phyloP scores from a whole-genome alignment of 768 basidiomycete species.

The Suillus decipiens region DNA sequence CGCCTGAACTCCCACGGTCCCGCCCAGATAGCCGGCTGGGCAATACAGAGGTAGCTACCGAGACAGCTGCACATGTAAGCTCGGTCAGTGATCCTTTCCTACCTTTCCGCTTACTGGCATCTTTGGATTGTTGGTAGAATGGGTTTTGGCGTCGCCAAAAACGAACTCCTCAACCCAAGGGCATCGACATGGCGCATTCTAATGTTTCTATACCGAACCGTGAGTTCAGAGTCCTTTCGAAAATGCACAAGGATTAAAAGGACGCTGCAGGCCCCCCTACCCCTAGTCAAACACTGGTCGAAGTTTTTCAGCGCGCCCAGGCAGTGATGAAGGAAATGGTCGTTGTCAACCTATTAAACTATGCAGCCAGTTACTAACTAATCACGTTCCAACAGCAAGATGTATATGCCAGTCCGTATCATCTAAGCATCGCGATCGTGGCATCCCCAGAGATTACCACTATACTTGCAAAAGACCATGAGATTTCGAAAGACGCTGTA shows the following conservation, averaged over 20 bases:
- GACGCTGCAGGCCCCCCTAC: background rate
- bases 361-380: background rate
- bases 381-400: constrained; percentile 9
- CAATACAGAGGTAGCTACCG: no score
- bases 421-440: constrained; percentile 12
- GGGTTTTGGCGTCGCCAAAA: background rate
- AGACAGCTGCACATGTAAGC: background rate
- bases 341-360: background rate
- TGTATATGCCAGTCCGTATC: constrained; percentile 9
- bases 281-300: constrained; percentile 1
- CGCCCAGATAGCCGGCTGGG: background rate
- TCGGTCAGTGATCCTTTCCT: background rate
- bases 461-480: background rate
- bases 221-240: background rate
- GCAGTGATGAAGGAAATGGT: constrained; percentile 6
- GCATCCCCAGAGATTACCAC: background rate
- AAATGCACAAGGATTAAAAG: background rate
- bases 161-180: background rate
- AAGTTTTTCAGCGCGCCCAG: constrained; percentile 9
- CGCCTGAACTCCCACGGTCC: background rate
- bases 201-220: background rate
- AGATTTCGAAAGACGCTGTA: background rate
- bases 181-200: background rate
- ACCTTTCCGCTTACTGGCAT: background rate
- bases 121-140: no score